phyloP scores from a whole-genome alignment of 352 stramenopile species.

The Phytophthora sp. region DNA sequence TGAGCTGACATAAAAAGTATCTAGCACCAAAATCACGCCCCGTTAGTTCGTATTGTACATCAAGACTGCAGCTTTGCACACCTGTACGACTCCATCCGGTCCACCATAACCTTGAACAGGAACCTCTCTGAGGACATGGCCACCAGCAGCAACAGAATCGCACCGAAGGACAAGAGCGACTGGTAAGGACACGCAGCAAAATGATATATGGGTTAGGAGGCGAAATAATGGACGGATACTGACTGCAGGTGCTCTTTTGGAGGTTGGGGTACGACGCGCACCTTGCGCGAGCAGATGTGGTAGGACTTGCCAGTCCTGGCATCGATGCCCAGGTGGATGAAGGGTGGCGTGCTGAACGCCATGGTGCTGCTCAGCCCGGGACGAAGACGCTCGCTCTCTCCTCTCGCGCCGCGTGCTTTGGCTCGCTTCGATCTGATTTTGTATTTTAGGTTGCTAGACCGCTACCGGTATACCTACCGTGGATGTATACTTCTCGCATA shows the following conservation, averaged over 20 bases:
- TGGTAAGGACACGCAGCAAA: constrained; percentile 37
- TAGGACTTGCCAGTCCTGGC: constrained; percentile 87
- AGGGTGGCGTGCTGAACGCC: constrained; percentile 70
- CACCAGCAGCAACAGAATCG: constrained; percentile 76
- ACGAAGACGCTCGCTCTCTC: too few relatives aligned
- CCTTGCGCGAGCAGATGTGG: constrained; percentile 84
- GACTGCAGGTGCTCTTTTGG: too few relatives aligned
- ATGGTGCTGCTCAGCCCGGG: constrained; percentile 42
- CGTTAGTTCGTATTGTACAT: constrained; percentile 2
- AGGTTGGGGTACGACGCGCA: constrained; percentile 34
- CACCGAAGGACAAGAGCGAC: constrained; percentile 78
- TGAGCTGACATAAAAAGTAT: constrained; percentile 89
- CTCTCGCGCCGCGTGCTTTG: not conserved
- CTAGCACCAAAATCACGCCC: constrained; percentile 30
- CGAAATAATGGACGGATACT: too few relatives aligned
- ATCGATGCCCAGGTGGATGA: constrained; percentile 86
- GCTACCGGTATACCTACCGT: too few relatives aligned
- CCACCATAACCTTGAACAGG: constrained; percentile 90
- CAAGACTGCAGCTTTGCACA: constrained; percentile 33
- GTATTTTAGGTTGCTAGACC: not conserved
- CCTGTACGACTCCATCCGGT: constrained; percentile 91
- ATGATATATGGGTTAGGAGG: too few relatives aligned
- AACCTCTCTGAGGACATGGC: constrained; percentile 85
- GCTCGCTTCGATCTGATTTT: not conserved
- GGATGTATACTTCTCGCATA: too few relatives aligned